Base-by-base conservation (phyloP, 2,329 filamentous ascomycete species). In the Colletotrichum higginsianum region DNA sequence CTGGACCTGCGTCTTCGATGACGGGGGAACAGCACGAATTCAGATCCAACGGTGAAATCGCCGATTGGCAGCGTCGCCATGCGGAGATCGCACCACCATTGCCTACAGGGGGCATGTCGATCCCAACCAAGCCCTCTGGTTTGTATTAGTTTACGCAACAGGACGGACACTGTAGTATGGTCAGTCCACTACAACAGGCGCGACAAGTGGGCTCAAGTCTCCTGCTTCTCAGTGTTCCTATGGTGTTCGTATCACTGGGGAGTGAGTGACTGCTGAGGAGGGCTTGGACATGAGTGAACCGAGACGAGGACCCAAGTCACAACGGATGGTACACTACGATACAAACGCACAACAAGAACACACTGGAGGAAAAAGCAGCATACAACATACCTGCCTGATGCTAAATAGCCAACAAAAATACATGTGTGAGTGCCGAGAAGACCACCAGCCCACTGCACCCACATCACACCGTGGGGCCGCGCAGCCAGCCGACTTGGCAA, bases 401-500 rank as follows among this genome's bases (percentile, higher is more conserved):
- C 26, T 26, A 26, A 26, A 4, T 26, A 26, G 26, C 26, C 3
- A 26, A 26, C 3, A 26, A 26, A 26, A 26, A 26, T 4, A 26
- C 30, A 30, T 8, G 30, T 30, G 30, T 30, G 6, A 30, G 30
- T 30, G 30, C 30, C 30, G 12, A 18, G 16, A 18, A 4, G 13
- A 38, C 53, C 58, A 53, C 53, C 58, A 53, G 8, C 7, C 30
- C 30, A 30, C 30, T 30, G 30, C 30, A 30, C 30, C 30, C 30
- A 44, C n/a, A 55, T 50, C 50, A 47, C 56, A 70, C 23, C 12
- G 67, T 18, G 18, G 49, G 70, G 61, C 49, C 68, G 30, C 57
- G 66, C 55, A 52, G 61, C 26, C 58, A 49, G 47, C 55, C 40
- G 58, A 71, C 68, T 71, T 63, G 65, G 68, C 65, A 58, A 47